phyloP scores from a whole-genome alignment of 768 basidiomycete species.

The Chlorophyllum brunneum region DNA sequence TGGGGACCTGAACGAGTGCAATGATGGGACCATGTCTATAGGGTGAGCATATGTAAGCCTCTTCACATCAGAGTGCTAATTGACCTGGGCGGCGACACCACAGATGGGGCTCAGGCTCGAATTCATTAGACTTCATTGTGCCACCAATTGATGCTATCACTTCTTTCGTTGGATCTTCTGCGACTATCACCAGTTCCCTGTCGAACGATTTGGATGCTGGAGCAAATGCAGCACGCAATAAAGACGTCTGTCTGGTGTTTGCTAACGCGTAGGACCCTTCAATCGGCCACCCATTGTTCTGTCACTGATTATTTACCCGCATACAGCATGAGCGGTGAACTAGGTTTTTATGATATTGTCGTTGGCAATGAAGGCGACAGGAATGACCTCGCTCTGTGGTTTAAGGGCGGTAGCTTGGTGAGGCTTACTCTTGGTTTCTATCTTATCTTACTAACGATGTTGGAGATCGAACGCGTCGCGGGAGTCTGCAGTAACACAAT shows the following conservation, averaged over 20 bases:
- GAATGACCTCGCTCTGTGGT: constrained; percentile 59
- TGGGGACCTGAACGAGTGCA: constrained; percentile 48
- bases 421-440: constrained; percentile 1
- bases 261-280: constrained; percentile 43
- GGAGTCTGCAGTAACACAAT: constrained; percentile 71
- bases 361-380: constrained; percentile 60
- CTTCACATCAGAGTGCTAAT: background rate
- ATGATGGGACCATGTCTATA: constrained; percentile 57
- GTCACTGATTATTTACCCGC: background rate
- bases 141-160: constrained; percentile 46
- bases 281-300: background rate
- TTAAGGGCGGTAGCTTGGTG: constrained; percentile 46
- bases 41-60: constrained; percentile 38
- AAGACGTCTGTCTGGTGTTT: constrained; percentile 59
- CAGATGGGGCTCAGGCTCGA: constrained; percentile 51
- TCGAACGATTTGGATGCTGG: constrained; percentile 40
- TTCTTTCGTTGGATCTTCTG: constrained; percentile 33
- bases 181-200: constrained; percentile 37
- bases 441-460: constrained; percentile 20
- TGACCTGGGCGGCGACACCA: too few species aligned
- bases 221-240: constrained; percentile 36
- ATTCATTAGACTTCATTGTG: constrained; percentile 40
- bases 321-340: constrained; percentile 46
- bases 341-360: constrained; percentile 55
- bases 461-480: constrained; percentile 52